phyloP scores from a whole-genome alignment of 2,329 filamentous ascomycete genomes.

The Alternaria incomplexa region DNA sequence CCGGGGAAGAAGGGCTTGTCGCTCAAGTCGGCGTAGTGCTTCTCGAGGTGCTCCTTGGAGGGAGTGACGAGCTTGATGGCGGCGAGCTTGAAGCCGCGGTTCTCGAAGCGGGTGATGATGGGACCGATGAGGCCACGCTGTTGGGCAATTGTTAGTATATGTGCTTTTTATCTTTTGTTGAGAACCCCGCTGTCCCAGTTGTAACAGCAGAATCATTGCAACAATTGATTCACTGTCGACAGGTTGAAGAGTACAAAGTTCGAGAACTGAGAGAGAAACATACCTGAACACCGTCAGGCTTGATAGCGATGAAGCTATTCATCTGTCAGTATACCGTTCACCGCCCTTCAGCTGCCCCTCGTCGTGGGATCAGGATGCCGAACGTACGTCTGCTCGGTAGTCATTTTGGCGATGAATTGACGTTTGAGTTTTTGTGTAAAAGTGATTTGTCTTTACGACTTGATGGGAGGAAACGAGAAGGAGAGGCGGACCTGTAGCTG shows the following conservation, averaged over 20 bases:
- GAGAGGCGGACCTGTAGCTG: slow-evolving; percentile 21
- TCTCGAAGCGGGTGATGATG: slow-evolving; percentile 98
- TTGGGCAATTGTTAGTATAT: slow-evolving; percentile 13
- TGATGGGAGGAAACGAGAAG: slow-evolving; percentile 35
- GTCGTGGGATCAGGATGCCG: not conserved
- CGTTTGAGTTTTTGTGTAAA: slow-evolving; percentile 45
- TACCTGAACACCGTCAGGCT: slow-evolving; percentile 99
- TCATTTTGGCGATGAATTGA: slow-evolving; percentile 51
- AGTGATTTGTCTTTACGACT: slow-evolving; percentile 55
- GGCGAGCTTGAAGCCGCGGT: slow-evolving; percentile 96
- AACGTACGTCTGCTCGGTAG: slow-evolving; percentile 87
- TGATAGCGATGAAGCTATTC: slow-evolving; percentile 97
- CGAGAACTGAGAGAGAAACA: slow-evolving; percentile 21
- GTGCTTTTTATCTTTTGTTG: slow-evolving; percentile 5
- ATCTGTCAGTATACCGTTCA: slow-evolving; percentile 38
- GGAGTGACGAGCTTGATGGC: slow-evolving; percentile 95
- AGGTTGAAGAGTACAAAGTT: not conserved
- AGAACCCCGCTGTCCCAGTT: not conserved
- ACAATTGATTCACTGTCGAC: not conserved
- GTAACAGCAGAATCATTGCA: not conserved
- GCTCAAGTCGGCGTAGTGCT: slow-evolving; percentile 93
- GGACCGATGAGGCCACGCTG: slow-evolving; percentile 96
- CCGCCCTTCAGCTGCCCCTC: slow-evolving; percentile 10
- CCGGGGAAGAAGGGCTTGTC: slow-evolving; percentile 97
- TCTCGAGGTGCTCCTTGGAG: slow-evolving; percentile 93